Percentiles rank a stretch among this genome's conserved stretches.
Evolutionary conservation across 1,284 basidiomycete species (phyloP).

Genomic region (Apiotrichum sp.): DNA sequence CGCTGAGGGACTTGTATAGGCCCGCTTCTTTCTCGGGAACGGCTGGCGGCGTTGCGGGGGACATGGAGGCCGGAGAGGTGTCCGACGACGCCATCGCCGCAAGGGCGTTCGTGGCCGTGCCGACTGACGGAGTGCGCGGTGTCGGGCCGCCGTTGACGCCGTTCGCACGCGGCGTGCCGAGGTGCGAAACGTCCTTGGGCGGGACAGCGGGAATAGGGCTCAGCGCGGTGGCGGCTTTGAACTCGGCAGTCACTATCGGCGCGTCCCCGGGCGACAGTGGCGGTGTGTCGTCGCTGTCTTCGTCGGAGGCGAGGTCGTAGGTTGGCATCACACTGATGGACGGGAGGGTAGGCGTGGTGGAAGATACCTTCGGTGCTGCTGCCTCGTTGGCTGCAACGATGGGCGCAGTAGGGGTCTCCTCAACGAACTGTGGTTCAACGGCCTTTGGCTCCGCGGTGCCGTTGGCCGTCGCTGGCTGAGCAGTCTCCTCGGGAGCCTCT

Average conservation of each 20-base stretch:
- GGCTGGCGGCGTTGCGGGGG: background rate
- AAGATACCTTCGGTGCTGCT: background rate
- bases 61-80: background rate
- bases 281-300: background rate
- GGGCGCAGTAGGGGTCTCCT: too few species aligned
- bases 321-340: background rate
- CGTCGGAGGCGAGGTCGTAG: background rate
- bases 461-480: too few species aligned
- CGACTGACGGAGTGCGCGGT: background rate
- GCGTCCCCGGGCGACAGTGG: background rate
- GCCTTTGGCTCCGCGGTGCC: too few species aligned
- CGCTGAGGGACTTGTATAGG: background rate
- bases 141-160: background rate
- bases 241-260: background rate
- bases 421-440: too few species aligned
- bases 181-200: background rate
- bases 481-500: too few species aligned
- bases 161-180: background rate
- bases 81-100: background rate
- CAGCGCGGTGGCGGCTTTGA: background rate
- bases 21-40: background rate
- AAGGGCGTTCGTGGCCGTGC: background rate
- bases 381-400: background rate
- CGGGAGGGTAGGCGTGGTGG: background rate
- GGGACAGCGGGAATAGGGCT: background rate